Base-by-base conservation (phyloP, 345 rosid genomes). In the Ricinus communis region DNA sequence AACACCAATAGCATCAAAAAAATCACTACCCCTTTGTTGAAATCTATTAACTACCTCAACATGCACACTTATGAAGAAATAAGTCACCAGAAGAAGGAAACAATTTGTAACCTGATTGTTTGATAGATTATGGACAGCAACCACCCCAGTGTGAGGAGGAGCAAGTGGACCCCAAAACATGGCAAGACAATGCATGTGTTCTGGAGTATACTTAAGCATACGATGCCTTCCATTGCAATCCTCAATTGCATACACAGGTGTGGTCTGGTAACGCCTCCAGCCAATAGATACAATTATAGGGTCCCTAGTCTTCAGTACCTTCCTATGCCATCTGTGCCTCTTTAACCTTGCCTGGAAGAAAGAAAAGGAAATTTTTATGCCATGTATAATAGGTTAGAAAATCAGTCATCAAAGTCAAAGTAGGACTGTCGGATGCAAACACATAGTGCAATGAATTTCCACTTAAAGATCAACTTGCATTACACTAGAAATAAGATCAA, bases 91-190 rank as follows among this genome's bases (percentile, higher is more conserved):
- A 15, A 16, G 66, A 47, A 47, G 47, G 63, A 74, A 72, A 38
- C 63, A 47, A 24, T 18, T 4, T n/a, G 40, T 43, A 73, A 90
- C 98, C 97, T 90, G 94, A 75, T 86, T 86, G 77, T 86, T 87
- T 38, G 96, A 87, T 71, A 92, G 77, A 77, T 78, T 86, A 74
- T 90, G 97, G 79, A 95, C 90, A 68, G 98, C 96, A 9, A 95
- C 86, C 50, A 92, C 81, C 40, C 98, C 98, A 8, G 98, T 88
- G 68, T 87, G 79, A 27, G 99, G 96, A 51, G 99, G 99, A 33
- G 93, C 98, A 68, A 93, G 93, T 66, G 98, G 99, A 65, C 96
- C 99, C 97, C 97, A 95, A 74, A 93, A 93, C 85, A 83, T 90
- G 79, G 94, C 96, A 76, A 93, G 94, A 73, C 98, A 95, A 61